A percentile compares a stretch with the other conserved stretches of the same genome.
Conservation (phyloP, 129 eudicot species). For the Centrapalus pauciflorus region DNA sequence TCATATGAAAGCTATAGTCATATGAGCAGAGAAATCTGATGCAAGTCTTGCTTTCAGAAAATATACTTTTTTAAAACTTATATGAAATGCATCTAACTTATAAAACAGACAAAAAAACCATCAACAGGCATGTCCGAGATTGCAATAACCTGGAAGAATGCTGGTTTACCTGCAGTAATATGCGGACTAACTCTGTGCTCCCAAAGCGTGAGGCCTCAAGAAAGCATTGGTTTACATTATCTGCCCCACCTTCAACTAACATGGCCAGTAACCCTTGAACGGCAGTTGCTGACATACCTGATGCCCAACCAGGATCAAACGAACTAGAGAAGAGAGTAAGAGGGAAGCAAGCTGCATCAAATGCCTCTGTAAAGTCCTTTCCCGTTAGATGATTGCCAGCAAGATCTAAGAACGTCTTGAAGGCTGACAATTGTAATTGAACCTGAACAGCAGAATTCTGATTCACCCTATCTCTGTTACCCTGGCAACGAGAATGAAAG, state of each 20-base stretch:
- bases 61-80: neutral
- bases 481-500: conserved; percentile 87
- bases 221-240: conserved; percentile 94
- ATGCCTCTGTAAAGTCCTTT: conserved; percentile 95
- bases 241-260: conserved; percentile 98
- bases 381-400: conserved; percentile 85
- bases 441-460: conserved; percentile 78
- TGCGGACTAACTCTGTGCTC: conserved; percentile 98
- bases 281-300: conserved; percentile 93
- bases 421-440: conserved; percentile 83
- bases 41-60: neutral
- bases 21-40: neutral
- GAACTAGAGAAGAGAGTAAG: conserved; percentile 95
- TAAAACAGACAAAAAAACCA: neutral
- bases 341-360: conserved; percentile 98
- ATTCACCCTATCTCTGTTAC: conserved; percentile 59
- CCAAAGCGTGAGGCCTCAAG: conserved; percentile 98
- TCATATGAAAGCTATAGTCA: neutral
- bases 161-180: conserved; percentile 71
- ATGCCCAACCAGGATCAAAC: conserved; percentile 96
- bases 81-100: neutral
- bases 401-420: conserved; percentile 81
- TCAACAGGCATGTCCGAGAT: neutral
- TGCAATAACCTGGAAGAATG: neutral
- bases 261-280: conserved; percentile 84